These are phyloP conservation scores for Ramularia collo-cygni DNA, from an alignment of 2,329 filamentous ascomycete genomes.

Conservation along the genomic window DNA sequence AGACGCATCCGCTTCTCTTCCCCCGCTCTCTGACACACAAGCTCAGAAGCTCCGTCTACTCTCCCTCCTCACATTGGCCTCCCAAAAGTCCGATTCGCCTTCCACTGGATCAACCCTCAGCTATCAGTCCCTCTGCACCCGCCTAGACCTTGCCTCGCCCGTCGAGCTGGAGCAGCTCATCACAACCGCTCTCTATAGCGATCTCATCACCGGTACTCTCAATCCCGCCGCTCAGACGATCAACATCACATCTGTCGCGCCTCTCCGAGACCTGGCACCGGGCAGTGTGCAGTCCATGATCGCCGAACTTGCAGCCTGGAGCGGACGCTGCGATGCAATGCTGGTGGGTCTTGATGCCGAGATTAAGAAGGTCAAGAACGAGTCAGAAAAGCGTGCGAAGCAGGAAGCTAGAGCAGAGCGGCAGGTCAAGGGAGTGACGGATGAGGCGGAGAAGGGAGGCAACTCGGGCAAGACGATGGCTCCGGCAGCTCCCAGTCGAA, in stretches of 20 bases:
- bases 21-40: conserved; percentile 65
- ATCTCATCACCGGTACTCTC: conserved; percentile 73
- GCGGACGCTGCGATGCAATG: conserved; percentile 66
- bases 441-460: conserved; percentile 18
- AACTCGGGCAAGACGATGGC: conserved; percentile 4
- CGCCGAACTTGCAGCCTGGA: conserved; percentile 64
- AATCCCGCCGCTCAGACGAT: conserved; percentile 71
- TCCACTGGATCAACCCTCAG: conserved; percentile 51
- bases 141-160: conserved; percentile 59
- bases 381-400: conserved; percentile 36
- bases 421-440: conserved; percentile 31
- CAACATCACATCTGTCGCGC: conserved; percentile 70
- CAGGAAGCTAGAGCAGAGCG: conserved; percentile 36
- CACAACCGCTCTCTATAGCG: conserved; percentile 79
- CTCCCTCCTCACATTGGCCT: conserved; percentile 74
- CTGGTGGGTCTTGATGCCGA: conserved; percentile 69
- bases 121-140: conserved; percentile 61
- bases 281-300: conserved; percentile 64
- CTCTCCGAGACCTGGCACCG: conserved; percentile 77
- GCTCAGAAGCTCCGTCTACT: conserved; percentile 82
- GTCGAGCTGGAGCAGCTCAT: conserved; percentile 78
- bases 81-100: conserved; percentile 39
- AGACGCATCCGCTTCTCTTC: conserved; percentile 30
- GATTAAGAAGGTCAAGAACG: conserved; percentile 57
- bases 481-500: background rate